Conservation (phyloP, 106 monocot species). For the Dioscorea dumetorum region DNA sequence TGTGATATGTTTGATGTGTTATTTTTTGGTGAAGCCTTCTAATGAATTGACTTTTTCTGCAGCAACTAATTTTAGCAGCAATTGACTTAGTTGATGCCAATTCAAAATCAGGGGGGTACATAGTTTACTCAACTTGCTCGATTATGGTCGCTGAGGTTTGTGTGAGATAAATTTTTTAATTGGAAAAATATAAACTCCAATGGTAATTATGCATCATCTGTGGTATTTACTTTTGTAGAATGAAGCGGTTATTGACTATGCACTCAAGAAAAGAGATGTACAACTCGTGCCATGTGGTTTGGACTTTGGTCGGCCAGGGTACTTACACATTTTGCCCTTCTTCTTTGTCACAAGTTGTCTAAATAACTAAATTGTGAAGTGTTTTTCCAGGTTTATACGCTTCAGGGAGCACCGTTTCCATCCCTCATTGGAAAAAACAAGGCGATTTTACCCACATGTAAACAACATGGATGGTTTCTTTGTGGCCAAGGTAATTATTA, state of each 20-base stretch:
- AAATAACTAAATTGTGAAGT: neutral
- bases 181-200: neutral
- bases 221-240: slow-evolving; percentile 44
- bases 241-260: slow-evolving; percentile 94
- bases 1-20: neutral
- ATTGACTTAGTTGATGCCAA: slow-evolving; percentile 95
- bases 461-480: slow-evolving; percentile 99
- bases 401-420: slow-evolving; percentile 94
- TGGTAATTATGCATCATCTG: slow-evolving; percentile 1
- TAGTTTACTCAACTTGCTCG: slow-evolving; percentile 98
- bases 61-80: slow-evolving; percentile 95
- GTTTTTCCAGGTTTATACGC: slow-evolving; percentile 56
- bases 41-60: slow-evolving; percentile 16
- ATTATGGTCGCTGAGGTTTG: slow-evolving; percentile 84
- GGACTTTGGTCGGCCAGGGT: slow-evolving; percentile 96
- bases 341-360: neutral
- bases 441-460: slow-evolving; percentile 98
- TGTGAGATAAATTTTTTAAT: neutral
- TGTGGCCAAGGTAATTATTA: slow-evolving; percentile 75
- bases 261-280: slow-evolving; percentile 85
- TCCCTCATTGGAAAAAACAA: slow-evolving; percentile 85
- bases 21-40: neutral
- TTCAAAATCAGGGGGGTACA: slow-evolving; percentile 92
- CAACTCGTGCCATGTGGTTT: slow-evolving; percentile 90
- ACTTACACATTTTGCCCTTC: slow-evolving; percentile 2